Conservation (phyloP, 2,329 filamentous ascomycete genomes). For the Paraphaeosphaeria minitans region DNA sequence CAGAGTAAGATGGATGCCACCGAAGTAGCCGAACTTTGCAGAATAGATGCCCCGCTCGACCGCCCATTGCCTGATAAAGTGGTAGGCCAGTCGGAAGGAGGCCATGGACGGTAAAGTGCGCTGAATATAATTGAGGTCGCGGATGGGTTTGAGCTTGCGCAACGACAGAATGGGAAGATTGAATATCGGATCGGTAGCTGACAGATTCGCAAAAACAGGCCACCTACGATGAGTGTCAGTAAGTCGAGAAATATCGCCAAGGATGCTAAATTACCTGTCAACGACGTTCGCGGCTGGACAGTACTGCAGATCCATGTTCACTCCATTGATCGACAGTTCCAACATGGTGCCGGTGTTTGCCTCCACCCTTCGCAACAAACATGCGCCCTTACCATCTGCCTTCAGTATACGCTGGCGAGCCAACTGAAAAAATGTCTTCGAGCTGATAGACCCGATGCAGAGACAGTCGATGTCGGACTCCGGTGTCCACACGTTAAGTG, state of each 20-base stretch:
- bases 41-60: conserved; percentile 66
- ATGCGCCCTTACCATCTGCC: conserved; percentile 52
- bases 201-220: conserved; percentile 48
- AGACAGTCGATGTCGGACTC: conserved; percentile 69
- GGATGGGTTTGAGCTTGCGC: conserved; percentile 66
- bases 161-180: conserved; percentile 61
- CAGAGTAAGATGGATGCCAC: conserved; percentile 68
- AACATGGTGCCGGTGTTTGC: conserved; percentile 67
- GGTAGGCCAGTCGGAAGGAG: conserved; percentile 63
- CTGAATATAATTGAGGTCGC: conserved; percentile 66
- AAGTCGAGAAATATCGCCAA: background rate
- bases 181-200: conserved; percentile 60
- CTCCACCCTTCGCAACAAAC: conserved; percentile 62
- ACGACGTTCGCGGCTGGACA: conserved; percentile 63
- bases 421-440: conserved; percentile 66
- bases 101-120: conserved; percentile 64
- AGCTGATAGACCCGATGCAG: conserved; percentile 66
- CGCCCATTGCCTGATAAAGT: conserved; percentile 67
- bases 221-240: conserved; percentile 35
- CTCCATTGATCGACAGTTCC: conserved; percentile 62
- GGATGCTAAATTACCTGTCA: conserved; percentile 49
- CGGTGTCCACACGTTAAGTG: conserved; percentile 65
- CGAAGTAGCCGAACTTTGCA: conserved; percentile 67
- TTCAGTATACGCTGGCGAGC: conserved; percentile 61
- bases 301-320: conserved; percentile 70